Evolutionary conservation across 371 early-diverging fungal genomes (phyloP).

Genomic region (Rhizomucor miehei): DNA sequence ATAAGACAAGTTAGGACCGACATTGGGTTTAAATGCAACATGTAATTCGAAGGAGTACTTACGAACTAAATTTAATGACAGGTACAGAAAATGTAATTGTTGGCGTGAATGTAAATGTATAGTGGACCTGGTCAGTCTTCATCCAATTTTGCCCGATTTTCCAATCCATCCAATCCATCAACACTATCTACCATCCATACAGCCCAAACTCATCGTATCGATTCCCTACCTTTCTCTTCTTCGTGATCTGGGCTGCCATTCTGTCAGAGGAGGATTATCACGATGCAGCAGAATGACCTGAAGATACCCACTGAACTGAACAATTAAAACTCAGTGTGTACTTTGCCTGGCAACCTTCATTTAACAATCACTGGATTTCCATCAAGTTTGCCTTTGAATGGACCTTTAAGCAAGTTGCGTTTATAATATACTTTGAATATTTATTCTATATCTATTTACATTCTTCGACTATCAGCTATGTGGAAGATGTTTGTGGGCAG

Average conservation of each 20-base stretch:
- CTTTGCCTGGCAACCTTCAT: too few relatives aligned
- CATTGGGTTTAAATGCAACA: not conserved
- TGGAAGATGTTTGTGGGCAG: too few relatives aligned
- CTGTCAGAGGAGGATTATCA: not conserved
- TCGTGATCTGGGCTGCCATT: constrained; percentile 60
- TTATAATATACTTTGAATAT: too few relatives aligned
- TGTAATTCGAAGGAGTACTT: constrained; percentile 18
- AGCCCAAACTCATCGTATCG: constrained; percentile 7
- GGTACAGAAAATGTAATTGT: not conserved
- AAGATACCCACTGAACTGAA: too few relatives aligned
- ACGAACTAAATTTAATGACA: constrained; percentile 37
- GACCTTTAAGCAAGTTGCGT: too few relatives aligned
- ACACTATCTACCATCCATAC: constrained; percentile 16
- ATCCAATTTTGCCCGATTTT: not conserved
- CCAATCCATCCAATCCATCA: constrained; percentile 22
- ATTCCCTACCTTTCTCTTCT: constrained; percentile 70
- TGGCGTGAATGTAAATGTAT: not conserved
- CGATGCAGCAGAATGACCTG: too few relatives aligned
- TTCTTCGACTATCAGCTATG: too few relatives aligned
- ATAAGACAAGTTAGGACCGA: not conserved
- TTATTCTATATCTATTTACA: too few relatives aligned
- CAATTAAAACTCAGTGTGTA: too few relatives aligned
- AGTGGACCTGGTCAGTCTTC: not conserved
- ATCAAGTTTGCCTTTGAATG: too few relatives aligned
- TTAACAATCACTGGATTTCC: too few relatives aligned